Evolutionary conservation across 768 basidiomycete species (phyloP), one percentile per base, ranked within the genome.

Genomic region (Coprinopsis cinerea): DNA sequence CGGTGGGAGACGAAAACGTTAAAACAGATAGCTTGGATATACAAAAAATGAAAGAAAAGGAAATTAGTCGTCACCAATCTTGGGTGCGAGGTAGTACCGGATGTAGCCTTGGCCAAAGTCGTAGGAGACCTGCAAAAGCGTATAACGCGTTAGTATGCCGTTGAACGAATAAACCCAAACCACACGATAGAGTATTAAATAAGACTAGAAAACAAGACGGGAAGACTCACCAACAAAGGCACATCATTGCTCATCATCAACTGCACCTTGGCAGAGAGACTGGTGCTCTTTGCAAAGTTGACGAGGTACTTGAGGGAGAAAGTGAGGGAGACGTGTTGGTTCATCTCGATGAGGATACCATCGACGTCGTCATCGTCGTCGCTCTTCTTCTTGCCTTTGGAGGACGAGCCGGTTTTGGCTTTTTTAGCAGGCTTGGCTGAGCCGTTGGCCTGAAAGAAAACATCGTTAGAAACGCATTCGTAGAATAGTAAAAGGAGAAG

Each of bases 281-380:
- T 75, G 1, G 87, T 72, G 55, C 88, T 90, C 77, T 96, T 98
- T 46, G 92, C 82, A 61, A 99, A 98, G 71, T 96, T 97, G 66
- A 89, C 85, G 24, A 98, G 83, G 68, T 98, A 99, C 67, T 97
- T 98, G 59, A 98, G 74, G 26, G 90, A 92, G 74, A 98, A 98
- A 1, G 93, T 97, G 43, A 98, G 75, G 36, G 83, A 79, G 54
- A 99, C 95, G 55, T 89, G 82, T 63, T 88, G 84, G 61, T 92
- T 90, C 78, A 96, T 87, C 67, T 88, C 81, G 62, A 96, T 87
- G 53, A 70, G 65, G 42, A 95, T 85, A 40, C 75, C 79, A 11
- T 70, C 68, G 0, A 62, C 62, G 13, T 73, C 72, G 3, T 79
- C 78, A 2, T 78, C 75, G 17, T 82, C 81, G 6, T 76, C 77